phyloP scores from a whole-genome alignment of 257 asterid species.

The Solanum peruvianum region DNA sequence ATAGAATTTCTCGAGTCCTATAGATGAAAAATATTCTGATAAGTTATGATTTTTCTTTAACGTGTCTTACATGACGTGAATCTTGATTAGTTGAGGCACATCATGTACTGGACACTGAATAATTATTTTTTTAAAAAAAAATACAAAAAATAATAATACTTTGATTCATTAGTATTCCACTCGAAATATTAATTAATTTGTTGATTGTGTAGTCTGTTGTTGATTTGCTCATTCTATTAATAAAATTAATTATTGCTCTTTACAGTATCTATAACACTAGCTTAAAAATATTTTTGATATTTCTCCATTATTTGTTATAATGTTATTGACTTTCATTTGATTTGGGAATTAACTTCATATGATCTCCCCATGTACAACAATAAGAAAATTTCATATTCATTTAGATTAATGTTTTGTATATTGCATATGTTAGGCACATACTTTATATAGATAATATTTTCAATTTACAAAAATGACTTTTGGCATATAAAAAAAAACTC shows the following conservation, averaged over 20 bases:
- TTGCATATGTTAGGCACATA: not conserved
- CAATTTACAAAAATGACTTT: not conserved
- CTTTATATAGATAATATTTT: not conserved
- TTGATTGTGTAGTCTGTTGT: not conserved
- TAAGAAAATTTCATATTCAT: not conserved
- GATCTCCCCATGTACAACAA: not conserved
- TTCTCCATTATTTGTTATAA: not conserved
- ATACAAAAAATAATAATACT: not conserved
- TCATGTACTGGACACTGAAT: not conserved
- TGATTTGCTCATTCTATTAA: not conserved
- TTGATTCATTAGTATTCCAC: not conserved
- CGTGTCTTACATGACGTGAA: not conserved
- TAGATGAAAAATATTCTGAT: not conserved
- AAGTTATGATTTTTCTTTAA: not conserved
- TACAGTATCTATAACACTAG: not conserved
- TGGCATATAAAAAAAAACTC: not conserved
- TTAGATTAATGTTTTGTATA: not conserved
- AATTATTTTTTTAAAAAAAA: not conserved
- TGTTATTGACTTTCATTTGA: not conserved
- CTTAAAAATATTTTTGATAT: not conserved
- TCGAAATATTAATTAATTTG: not conserved
- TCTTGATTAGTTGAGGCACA: not conserved
- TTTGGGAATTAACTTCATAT: not conserved
- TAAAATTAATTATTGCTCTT: not conserved
- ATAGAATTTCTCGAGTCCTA: fast-evolving